Conservation (phyloP, 345 rosid species). For the Theobroma cacao region DNA sequence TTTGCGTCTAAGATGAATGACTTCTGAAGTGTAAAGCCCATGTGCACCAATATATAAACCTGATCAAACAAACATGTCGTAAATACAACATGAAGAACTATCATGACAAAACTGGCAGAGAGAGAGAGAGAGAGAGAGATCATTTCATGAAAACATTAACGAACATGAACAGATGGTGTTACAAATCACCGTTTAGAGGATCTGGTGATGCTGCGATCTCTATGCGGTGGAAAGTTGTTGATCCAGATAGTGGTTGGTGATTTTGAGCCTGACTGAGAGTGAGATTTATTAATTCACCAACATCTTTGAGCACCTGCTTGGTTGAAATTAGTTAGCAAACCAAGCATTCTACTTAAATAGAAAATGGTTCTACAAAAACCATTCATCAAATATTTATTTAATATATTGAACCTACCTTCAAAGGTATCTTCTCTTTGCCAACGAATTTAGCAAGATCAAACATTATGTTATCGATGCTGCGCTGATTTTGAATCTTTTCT, state of each 20-base stretch:
- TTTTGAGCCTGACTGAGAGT: constrained; percentile 70
- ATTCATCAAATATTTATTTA: neutral
- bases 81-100: constrained; percentile 1
- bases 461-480: constrained; percentile 61
- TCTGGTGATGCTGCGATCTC: constrained; percentile 61
- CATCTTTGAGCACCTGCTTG: constrained; percentile 77
- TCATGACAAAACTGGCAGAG: neutral
- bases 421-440: constrained; percentile 83
- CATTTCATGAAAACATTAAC: constrained; percentile 2
- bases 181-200: constrained; percentile 67
- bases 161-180: constrained; percentile 7
- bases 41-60: constrained; percentile 89
- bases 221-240: constrained; percentile 82
- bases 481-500: constrained; percentile 59
- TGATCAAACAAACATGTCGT: constrained; percentile 31
- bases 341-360: neutral
- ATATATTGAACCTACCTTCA: constrained; percentile 55
- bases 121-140: neutral
- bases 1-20: constrained; percentile 74
- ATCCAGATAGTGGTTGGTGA: constrained; percentile 68
- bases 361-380: constrained; percentile 7
- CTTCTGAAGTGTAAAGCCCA: constrained; percentile 83
- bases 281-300: constrained; percentile 75
- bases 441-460: constrained; percentile 77
- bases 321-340: constrained; percentile 15